Base-by-base conservation (phyloP, 2,329 filamentous ascomycete genomes). In the Clathrospora elynae region DNA sequence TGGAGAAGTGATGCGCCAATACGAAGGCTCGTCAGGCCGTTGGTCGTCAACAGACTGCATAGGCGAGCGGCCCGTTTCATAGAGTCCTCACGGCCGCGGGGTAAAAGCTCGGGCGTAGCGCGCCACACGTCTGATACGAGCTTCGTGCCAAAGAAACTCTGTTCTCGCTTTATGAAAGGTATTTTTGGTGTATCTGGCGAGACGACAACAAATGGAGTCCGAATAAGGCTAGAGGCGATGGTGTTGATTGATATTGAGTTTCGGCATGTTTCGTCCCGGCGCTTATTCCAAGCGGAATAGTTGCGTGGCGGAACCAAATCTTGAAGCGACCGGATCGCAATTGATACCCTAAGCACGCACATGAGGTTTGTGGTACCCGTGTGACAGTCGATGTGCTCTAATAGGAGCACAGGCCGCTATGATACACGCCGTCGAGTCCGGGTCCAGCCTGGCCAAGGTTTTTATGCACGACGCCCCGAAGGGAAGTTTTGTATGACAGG, bases 281-380 rank as follows among this genome's bases (percentile, higher is more conserved):
- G 51, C 51, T 43, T 49, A 52, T 42, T 61, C 55, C 59, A 57
- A 44, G 51, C 44, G 33, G 36, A 13, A n/a, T 51, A 58, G 57
- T n/a, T n/a, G n/a, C n/a, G 50, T 51, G 49, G 47, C 42, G 53
- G 51, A 47, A 34, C 29, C 26, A 34, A 57, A 57, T 57, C 49
- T 49, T 37, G 39, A 39, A 49, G 35, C 32, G 34, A 44, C 23
- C 29, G 30, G 28, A 30, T 14, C 22, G 19, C 35, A 38, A 40
- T 40, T 36, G 33, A 48, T 33, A 23, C 14, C 24, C 23, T 14
- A 33, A 42, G 26, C 13, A 14, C 17, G n/a, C n/a, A 46, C 40
- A 35, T 24, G 13, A 30, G 30, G 23, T 30, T 42, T 43, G 35
- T 33, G 42, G 35, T 50, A 33, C 43, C 19, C 38, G 46, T 51